Base-by-base conservation (phyloP, 2,329 filamentous ascomycete species). In the Arachnopeziza araneosa region DNA sequence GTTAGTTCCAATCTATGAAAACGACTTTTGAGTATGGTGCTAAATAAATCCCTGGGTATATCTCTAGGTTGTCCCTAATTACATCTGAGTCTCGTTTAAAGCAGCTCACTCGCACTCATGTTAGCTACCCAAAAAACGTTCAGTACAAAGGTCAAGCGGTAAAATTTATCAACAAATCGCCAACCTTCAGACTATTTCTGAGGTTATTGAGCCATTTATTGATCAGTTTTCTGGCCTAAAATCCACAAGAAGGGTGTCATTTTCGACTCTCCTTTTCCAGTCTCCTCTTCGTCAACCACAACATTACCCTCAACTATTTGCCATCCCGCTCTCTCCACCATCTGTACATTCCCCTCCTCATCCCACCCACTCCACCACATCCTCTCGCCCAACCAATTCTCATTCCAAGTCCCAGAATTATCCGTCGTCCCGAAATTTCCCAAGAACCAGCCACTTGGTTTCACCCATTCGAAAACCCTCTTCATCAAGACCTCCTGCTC, bases 371-470 rank as follows among this genome's bases (percentile, higher is more conserved):
- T 52, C 58, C 58, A 60, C 56, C 56, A 60, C 58, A 60, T 60
- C 14, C 52, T 26, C 32, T 60, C 32, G 4, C 53, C 58, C 21
- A 63, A 24, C 58, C 58, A 63, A 50, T 56, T 57, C 12, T 44
- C 36, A 3, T 6, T 14, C 36, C 36, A 44, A 14, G 6, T 44
- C 36, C 36, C 36, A 3, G 36, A 4, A 44, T 44, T 12, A 19
- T 44, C 36, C 22, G 61, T 68, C 66, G 67, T 71, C 67, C n/a
- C 68, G 44, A 77, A 71, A 55, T 76, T 77, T 4, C 64, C 70
- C 50, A 80, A 70, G n/a, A 79, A 64, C 21, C 65, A 67, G 0
- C 77, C 78, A 0, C 75, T 76, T 1, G 75, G 75, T 53, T 75
- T 78, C 52, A 80, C 60, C 78, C 77, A 80, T 9, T 21, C 50